Base-by-base conservation (phyloP, 495 filamentous ascomycete species). In the Hypoxylon subgilvum region DNA sequence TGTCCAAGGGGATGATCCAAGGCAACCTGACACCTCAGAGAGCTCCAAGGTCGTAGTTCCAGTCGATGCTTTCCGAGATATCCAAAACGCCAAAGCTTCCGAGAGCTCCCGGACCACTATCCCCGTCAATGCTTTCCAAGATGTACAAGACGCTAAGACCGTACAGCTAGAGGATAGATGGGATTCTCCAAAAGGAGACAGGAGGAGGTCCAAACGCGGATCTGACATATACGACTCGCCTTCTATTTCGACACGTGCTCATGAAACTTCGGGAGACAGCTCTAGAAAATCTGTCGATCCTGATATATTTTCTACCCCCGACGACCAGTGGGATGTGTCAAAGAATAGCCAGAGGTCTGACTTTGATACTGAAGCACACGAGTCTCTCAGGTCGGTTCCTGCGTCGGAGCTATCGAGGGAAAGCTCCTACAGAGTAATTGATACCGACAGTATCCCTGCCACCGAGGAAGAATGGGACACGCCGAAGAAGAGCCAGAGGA, bases 51-150 rank as follows among this genome's bases (percentile, higher is more conserved):
- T 67, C 19, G 45, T 56, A 17, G 39, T 68, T 14, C 67, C 68
- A 14, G 43, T 69, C 34, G 72, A 77, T 43, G 62, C 64, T 19
- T 76, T 69, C 27, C 63, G 65, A 44, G 60, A 69, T 40, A 18
- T 71, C 2, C 42, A 53, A 23, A 31, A 53, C n/a, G 39, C 53
- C 21, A 42, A 61, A 22, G 14, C 36, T 12, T 3, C n/a, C 19
- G 48, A 52, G 28, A 31, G 30, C 14, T 54, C 14, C 12, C 9
- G 22, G 14, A 44, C 53, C 25, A 62, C 56, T 17, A 51, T 72
- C 13, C 65, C 69, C 19, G 55, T 70, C 40, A 61, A 72, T 57
- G 56, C 61, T 12, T 67, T 59, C 42, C 65, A 57, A 43, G 66
- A 65, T 48, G 45, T 63, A 9, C 52, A 40, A 23, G 43, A 62